Base-by-base conservation (phyloP, 257 asterid species). In the Lithospermum erythrorhizon region DNA sequence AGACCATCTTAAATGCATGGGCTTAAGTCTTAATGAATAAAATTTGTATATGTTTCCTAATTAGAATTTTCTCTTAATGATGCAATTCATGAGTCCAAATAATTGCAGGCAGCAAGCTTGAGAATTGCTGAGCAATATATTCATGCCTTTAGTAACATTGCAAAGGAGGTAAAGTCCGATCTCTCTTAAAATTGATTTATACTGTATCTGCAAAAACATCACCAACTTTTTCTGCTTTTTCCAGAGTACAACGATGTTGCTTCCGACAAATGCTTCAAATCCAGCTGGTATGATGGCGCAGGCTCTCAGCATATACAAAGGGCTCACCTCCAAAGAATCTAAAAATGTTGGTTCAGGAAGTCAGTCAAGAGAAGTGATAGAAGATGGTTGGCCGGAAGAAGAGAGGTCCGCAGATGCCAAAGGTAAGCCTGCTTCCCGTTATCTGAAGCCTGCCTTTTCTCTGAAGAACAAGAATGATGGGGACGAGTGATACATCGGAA, bases 101-200 rank as follows among this genome's bases (percentile, higher is more conserved):
- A 17, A 47, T 70, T 78, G 65, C 81, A 90, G 97, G 98, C 98
- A 21, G 95, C 96, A 57, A 85, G 96, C 71, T 66, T 90, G 70
- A 82, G 86, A 76, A 67, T 90, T 71, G 98, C 96, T 4, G 98
- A 90, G 82, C 96, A 90, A 69, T 90, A 90, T 65, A 77, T 87
- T 58, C 82, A 85, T 1, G 98, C 98, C 5, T 90, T 87, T 55
- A n/a, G 85, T 68, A 72, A 72, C 55, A 71, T 90, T 27, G 98
- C 98, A 18, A 87, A 87, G 75, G 70, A 85, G 98, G 98, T 87
- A 80, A 78, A 21, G 9, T 61, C 23, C 51, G 17, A 16, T 56
- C 2, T 9, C 3, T 13, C 13, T 55, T 47, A 27, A n/a, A 45
- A 20, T 13, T n/a, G 9, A 55, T 20, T 1, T 5, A 10, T 19